Percentiles rank a stretch among this genome's conserved stretches.
Conservation (phyloP, 1,284 basidiomycete genomes). For the Phaffia rhodozyma region DNA sequence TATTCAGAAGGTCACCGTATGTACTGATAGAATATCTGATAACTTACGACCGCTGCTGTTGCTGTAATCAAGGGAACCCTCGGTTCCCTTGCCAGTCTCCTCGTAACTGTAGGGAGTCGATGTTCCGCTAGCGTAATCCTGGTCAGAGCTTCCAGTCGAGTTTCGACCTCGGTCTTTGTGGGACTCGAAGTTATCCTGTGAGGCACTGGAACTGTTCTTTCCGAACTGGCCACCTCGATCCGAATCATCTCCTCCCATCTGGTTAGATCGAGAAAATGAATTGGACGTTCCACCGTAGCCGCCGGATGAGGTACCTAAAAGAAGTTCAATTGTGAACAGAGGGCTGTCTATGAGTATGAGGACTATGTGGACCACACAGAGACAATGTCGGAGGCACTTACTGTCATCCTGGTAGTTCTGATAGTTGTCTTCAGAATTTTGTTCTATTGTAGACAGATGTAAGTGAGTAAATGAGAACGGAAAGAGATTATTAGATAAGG, state of each 20-base stretch:
- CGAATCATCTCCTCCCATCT: conserved; percentile 6
- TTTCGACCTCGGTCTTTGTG: not conserved
- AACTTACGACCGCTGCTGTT: too few species aligned
- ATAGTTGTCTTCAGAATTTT: too few species aligned
- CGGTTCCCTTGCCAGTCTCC: not conserved
- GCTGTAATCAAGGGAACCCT: not conserved
- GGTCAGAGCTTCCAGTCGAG: not conserved
- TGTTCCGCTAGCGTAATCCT: not conserved
- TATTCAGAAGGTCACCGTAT: not conserved
- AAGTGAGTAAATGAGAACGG: too few species aligned
- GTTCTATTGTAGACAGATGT: too few species aligned
- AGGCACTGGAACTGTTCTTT: not conserved
- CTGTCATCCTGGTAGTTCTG: too few species aligned
- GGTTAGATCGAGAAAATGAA: conserved; percentile 1
- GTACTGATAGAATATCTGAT: too few species aligned
- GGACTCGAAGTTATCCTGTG: not conserved
- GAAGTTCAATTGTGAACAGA: too few species aligned
- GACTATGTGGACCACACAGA: too few species aligned
- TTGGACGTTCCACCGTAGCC: conserved; percentile 4
- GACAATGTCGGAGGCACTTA: too few species aligned
- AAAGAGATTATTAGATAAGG: too few species aligned
- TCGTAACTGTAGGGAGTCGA: not conserved
- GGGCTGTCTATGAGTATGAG: too few species aligned
- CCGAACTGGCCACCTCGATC: conserved; percentile 10
- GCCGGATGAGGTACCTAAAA: not conserved